Evolutionary conservation across 2,329 filamentous ascomycete genomes (phyloP), one percentile per base, ranked within the genome.

Genomic region (Colletotrichum musicola): DNA sequence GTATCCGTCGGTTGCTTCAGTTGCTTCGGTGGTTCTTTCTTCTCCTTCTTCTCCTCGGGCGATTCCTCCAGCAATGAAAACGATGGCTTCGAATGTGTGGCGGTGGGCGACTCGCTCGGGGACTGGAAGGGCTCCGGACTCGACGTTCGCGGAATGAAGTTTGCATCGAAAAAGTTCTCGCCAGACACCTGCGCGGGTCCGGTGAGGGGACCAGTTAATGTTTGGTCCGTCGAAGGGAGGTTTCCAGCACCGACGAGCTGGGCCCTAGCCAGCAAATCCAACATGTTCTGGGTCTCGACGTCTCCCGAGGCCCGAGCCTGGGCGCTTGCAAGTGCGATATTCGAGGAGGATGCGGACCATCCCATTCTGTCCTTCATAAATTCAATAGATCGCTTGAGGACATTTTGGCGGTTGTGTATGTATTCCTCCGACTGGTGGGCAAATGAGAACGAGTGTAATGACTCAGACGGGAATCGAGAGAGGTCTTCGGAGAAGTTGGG

Each of bases 401-500:
- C 92, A 83, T 94, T 97, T 78, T 98, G 95, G 62, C 96, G 92
- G 78, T 89, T 97, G 78, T 97, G 93, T 64, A 98, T 86, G 71
- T 94, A 90, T 71, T 98, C 95, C 76, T 97, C 95, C 3, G 95
- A 95, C 80, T 97, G 95, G 74, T 97, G 93, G 47, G 96, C 94
- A 79, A 99, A 99, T 13, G 95, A 98, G 82, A 99, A 99, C 1
- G 96, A 99, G 80, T 99, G 96, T 54, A 99, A 84, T 6, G 96
- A 99, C 78, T 99, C 96, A 74, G 93, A 94, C 1, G 96, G 95
- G 77, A 99, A 99, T 58, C 95, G 91, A 53, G 91, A 91, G 53
- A 99, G 88, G 77, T 99, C 96, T 83, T 98, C 96, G 75, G 90
- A 88, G 76, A 94, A 94, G 70, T 88, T 88, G 25, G 94, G 93